phyloP scores from a whole-genome alignment of 2,329 filamentous ascomycete species.

The Calonectria naviculata region DNA sequence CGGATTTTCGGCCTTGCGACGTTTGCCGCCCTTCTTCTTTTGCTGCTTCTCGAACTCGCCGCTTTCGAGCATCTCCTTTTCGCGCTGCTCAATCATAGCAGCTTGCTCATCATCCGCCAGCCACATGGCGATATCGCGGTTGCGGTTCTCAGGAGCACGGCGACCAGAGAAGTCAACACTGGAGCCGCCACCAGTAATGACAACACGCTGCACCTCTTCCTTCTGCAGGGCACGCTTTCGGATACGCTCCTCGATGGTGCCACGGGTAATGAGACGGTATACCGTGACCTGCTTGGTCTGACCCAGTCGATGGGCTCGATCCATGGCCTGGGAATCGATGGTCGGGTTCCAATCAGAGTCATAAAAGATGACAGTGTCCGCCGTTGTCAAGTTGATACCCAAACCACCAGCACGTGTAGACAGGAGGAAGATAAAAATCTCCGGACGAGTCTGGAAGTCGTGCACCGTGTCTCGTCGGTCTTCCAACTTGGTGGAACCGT shows the following conservation, averaged over 20 bases:
- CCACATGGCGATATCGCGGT: constrained; percentile 99
- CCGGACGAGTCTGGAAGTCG: constrained; percentile 93
- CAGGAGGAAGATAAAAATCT: constrained; percentile 97
- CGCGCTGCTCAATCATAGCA: constrained; percentile 91
- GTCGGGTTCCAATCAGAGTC: constrained; percentile 99
- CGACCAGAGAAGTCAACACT: constrained; percentile 98
- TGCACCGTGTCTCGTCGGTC: constrained; percentile 96
- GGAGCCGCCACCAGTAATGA: constrained; percentile 91
- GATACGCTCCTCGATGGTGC: constrained; percentile 98
- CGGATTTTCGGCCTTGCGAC: constrained; percentile 64
- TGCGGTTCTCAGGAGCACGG: constrained; percentile 86
- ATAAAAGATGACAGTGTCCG: constrained; percentile 99
- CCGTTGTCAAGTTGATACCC: constrained; percentile 96
- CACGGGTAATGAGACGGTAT: constrained; percentile 95
- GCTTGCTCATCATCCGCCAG: constrained; percentile 97
- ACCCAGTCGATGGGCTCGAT: constrained; percentile 95
- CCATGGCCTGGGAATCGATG: constrained; percentile 99
- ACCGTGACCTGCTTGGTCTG: constrained; percentile 97
- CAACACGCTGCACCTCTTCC: constrained; percentile 97
- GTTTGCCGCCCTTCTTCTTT: constrained; percentile 70
- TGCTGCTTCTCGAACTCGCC: constrained; percentile 74
- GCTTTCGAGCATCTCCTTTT: constrained; percentile 84
- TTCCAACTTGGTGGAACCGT: constrained; percentile 97
- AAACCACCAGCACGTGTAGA: constrained; percentile 97
- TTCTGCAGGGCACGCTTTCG: constrained; percentile 97